Percentiles rank a stretch among this genome's conserved stretches.
Evolutionary conservation across 1,284 basidiomycete genomes (phyloP).

Genomic region (Inonotus obliquus): DNA sequence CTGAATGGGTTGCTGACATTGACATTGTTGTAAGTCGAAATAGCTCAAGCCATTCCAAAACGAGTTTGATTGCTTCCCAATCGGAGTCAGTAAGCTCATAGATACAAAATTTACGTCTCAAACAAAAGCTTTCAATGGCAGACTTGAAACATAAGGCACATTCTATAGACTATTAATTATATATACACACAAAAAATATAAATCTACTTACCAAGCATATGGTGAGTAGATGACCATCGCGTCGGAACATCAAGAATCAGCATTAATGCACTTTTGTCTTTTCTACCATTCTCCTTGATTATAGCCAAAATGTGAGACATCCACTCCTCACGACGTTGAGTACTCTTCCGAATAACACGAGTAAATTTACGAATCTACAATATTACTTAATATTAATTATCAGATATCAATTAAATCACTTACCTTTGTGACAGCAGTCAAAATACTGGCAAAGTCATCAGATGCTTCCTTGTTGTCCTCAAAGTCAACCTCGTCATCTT

Average conservation of each 20-base stretch:
- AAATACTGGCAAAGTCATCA: background rate
- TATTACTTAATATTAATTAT: background rate
- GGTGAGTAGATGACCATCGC: conserved; percentile 3
- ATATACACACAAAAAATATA: too few relatives aligned
- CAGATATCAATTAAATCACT: background rate
- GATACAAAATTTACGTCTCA: too few relatives aligned
- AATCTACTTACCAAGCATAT: background rate
- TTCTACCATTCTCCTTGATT: background rate
- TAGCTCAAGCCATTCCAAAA: conserved; percentile 23
- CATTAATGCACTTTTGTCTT: background rate
- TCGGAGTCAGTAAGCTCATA: conserved; percentile 10
- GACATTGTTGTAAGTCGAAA: conserved; percentile 25
- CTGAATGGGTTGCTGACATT: background rate
- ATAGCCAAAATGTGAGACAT: background rate
- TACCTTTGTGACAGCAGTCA: background rate
- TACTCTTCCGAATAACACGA: background rate
- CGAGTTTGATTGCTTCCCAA: conserved; percentile 23
- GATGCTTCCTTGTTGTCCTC: background rate
- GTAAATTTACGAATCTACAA: background rate
- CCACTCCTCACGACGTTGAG: background rate
- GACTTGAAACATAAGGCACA: too few relatives aligned
- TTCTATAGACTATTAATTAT: too few relatives aligned
- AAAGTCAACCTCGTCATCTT: background rate
- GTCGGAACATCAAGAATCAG: conserved; percentile 12
- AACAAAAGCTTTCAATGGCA: too few relatives aligned